These are phyloP conservation scores for Gracilaria domingensis DNA, from an alignment of 23 red algal species.

Conservation along the genomic window DNA sequence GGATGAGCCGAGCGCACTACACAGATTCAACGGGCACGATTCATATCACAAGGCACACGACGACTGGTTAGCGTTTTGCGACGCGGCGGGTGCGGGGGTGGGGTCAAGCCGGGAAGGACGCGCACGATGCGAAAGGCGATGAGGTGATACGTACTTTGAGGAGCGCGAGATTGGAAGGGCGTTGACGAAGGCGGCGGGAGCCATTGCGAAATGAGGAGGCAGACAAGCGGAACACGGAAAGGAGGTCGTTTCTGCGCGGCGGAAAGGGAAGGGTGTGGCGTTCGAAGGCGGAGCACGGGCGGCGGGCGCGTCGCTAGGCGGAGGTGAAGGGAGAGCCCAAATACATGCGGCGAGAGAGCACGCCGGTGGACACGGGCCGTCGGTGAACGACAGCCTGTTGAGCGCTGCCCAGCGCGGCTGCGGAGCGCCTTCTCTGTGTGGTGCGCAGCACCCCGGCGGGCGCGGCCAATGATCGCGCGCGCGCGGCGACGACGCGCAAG, in stretches of 20 bases:
- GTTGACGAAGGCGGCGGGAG: slow-evolving; percentile 63
- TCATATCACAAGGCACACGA: too few relatives aligned
- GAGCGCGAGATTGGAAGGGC: slow-evolving; percentile 56
- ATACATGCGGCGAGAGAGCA: slow-evolving; percentile 1
- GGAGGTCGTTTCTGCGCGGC: not conserved
- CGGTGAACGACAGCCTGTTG: not conserved
- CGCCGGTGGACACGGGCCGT: not conserved
- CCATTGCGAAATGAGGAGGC: slow-evolving; percentile 20
- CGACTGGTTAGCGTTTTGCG: not conserved
- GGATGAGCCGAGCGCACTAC: slow-evolving; percentile 27
- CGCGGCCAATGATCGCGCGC: not conserved
- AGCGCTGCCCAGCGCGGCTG: too few relatives aligned
- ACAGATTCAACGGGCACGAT: too few relatives aligned
- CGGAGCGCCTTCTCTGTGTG: slow-evolving; percentile 14
- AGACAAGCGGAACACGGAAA: not conserved
- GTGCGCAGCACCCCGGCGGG: not conserved
- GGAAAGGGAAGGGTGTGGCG: not conserved
- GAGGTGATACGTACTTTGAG: slow-evolving; percentile 26
- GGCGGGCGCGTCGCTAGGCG: not conserved
- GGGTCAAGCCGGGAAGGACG: too few relatives aligned
- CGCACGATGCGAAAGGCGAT: too few relatives aligned
- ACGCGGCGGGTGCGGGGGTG: too few relatives aligned
- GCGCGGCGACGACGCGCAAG: too few relatives aligned
- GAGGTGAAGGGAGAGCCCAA: slow-evolving; percentile 20
- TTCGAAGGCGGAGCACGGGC: not conserved